Evolutionary conservation across 331 rosid species (phyloP).

Genomic region (Pyrus hybrid): DNA sequence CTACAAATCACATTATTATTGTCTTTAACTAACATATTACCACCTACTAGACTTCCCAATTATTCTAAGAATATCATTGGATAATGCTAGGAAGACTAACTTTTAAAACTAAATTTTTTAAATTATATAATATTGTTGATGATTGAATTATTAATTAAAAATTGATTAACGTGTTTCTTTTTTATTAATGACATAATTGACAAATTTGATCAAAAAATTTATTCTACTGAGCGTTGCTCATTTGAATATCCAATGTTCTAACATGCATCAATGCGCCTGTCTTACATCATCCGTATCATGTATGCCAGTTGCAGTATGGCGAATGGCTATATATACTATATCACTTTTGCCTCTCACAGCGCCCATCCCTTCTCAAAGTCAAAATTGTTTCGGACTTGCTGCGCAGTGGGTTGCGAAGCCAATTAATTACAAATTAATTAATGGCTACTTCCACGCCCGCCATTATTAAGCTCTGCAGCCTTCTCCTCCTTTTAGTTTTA

Average conservation of each 20-base stretch:
- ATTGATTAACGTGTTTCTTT: rapidly evolving
- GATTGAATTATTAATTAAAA: too few relatives aligned
- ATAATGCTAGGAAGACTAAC: too few relatives aligned
- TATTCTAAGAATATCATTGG: too few relatives aligned
- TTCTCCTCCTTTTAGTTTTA: constrained; percentile 4
- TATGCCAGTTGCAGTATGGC: neutral
- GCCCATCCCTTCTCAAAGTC: neutral
- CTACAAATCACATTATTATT: neutral
- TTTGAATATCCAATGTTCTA: neutral
- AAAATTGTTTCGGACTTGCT: neutral
- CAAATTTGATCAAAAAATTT: too few relatives aligned
- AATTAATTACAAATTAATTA: neutral
- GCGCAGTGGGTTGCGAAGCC: neutral
- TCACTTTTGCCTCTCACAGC: neutral
- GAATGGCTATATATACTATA: neutral
- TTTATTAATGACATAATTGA: too few relatives aligned
- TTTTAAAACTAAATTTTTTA: too few relatives aligned
- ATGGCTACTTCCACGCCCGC: neutral
- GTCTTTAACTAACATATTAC: neutral
- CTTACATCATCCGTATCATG: neutral
- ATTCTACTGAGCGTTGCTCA: too few relatives aligned
- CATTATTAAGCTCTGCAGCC: neutral
- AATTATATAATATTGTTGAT: too few relatives aligned
- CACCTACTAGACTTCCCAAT: neutral
- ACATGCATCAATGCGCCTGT: neutral